Base-by-base conservation (phyloP, 2,329 filamentous ascomycete genomes). In the Trichoderma citrinoviride region DNA sequence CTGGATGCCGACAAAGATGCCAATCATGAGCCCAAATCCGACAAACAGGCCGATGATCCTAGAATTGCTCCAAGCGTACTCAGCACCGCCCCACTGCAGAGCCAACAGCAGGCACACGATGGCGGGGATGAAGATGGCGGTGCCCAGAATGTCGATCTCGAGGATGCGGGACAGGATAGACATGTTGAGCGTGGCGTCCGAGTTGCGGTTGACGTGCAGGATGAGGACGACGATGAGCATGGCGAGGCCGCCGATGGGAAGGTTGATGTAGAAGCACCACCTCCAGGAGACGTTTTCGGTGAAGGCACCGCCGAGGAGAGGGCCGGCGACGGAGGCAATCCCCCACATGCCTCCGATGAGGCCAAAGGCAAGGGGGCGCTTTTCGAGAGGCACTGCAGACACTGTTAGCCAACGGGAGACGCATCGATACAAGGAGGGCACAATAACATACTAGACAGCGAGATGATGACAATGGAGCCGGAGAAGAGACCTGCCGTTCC, bases 281-380 rank as follows among this genome's bases (percentile, higher is more conserved):
- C 82, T 75, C 83, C 83, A 85, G 8, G 80, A 80, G 3, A 77
- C 74, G 23, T 80, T 74, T 29, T 84, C 78, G 2, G 82, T 81
- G 44, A 85, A 82, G 7, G 72, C 81, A 21, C 82, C 82, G 6
- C 82, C 82, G 5, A 83, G 73, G 15, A 85, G 71, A 7, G 83
- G 83, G 0, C 82, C 83, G 3, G 79, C 79, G 7, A 84, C 81
- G 29, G 75, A 78, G 47, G 83, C 83, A 56, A 87, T 79, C 17
- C 84, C 85, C 74, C 82, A 87, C 77, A 86, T 84, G 56, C 78
- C 82, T 12, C 82, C 82, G 46, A 86, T 78, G 46, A 86, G 71
- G 27, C 84, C 84, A 61, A 84, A 84, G 25, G 82, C 83, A 33
- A 84, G 73, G 7, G 81, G 85, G 37, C 85, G 77, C 69, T 84